Evolutionary conservation across 2,329 filamentous ascomycete genomes (phyloP), one percentile per base, ranked within the genome.

Genomic region (Aspergillus caelatus): DNA sequence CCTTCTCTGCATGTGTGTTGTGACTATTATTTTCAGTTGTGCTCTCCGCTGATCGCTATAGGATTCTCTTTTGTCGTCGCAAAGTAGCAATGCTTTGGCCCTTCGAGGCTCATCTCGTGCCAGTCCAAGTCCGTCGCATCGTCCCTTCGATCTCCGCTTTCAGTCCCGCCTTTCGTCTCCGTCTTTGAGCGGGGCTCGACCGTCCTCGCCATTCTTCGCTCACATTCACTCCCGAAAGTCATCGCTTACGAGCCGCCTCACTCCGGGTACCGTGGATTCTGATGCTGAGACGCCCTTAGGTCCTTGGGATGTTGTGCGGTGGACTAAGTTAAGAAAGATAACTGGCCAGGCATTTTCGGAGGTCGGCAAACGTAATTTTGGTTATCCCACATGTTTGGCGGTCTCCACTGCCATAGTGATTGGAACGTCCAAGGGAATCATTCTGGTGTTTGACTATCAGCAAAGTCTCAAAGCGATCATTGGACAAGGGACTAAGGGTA

Each of bases 381-480:
- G 95, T 32, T 86, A 89, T 46, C 93, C 94, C 28, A 97, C 94
- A 0, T 97, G 93, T 80, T 85, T 98, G 72, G 89, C 90, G 46
- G 91, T 97, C 55, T 94, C 94, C 67, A 91, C 94, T 3, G 89
- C 89, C 10, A 96, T 99, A 71, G 92, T 94, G 16, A 80, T 99
- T 59, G 95, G 95, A 30, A 99, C 96, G 0, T 92, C 93, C 4
- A 98, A 97, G 78, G 95, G 96, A 60, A 89, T 97, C 77, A 91
- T 98, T 62, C 83, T 99, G 74, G 89, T 98, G 64, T 99, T 99
- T 81, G 96, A 99, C 81, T 98, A 97, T 78, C 93, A 96, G 76
- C 95, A 99, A 79, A 95, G 91, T 70, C 82, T 98, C 62, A 97
- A 96, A 79, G 90, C 91, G 71, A 96, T 98, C 62, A 93, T 99